phyloP scores from a whole-genome alignment of 805 yeast species.

The Vanderwaltozyma verrucispora region DNA sequence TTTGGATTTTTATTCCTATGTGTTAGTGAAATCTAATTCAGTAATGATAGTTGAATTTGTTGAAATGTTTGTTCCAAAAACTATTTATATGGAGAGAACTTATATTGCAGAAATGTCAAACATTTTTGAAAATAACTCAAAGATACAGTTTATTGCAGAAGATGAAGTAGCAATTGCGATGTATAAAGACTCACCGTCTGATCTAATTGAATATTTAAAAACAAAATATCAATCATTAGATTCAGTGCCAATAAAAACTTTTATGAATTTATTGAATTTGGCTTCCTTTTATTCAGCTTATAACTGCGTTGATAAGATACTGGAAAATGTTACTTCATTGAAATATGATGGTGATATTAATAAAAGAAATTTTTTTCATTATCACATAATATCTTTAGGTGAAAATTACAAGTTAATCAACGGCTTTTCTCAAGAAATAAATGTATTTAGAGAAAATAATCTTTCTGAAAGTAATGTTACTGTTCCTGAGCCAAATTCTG shows the following conservation, averaged over 20 bases:
- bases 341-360: slow-evolving; percentile 64
- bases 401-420: background rate
- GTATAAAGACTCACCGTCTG: slow-evolving; percentile 35
- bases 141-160: background rate
- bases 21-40: slow-evolving; percentile 27
- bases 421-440: slow-evolving; percentile 2
- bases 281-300: slow-evolving; percentile 48
- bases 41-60: background rate
- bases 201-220: slow-evolving; percentile 34
- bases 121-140: slow-evolving; percentile 35
- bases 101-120: slow-evolving; percentile 40
- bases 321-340: slow-evolving; percentile 41
- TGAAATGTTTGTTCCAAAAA: slow-evolving; percentile 30
- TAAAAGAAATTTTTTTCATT: slow-evolving; percentile 78
- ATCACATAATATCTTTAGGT: slow-evolving; percentile 62
- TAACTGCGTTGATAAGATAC: slow-evolving; percentile 46
- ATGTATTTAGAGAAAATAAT: slow-evolving; percentile 1
- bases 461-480: too few species aligned
- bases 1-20: slow-evolving; percentile 65
- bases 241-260: slow-evolving; percentile 38
- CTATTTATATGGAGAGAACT: slow-evolving; percentile 35
- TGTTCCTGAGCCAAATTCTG: slow-evolving; percentile 2
- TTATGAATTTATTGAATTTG: slow-evolving; percentile 54
- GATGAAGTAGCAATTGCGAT: slow-evolving; percentile 15
- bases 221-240: slow-evolving; percentile 10